A percentile compares a stretch with the other conserved stretches of the same genome.
phyloP scores from a whole-genome alignment of 139 green algal genomes.

The Nannochloris sp. region DNA sequence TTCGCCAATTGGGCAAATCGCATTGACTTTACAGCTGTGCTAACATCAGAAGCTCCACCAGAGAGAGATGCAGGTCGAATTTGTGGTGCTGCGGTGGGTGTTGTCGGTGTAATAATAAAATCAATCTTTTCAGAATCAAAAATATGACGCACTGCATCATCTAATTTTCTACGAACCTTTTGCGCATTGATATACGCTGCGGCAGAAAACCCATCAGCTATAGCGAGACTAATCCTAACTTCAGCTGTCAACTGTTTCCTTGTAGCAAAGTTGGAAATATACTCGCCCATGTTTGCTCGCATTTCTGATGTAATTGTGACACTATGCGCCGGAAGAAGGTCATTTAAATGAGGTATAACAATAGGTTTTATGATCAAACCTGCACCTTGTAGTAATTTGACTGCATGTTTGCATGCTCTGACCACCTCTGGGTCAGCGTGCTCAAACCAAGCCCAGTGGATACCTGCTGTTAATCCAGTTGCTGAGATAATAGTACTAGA shows the following conservation, averaged over 20 bases:
- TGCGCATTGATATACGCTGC: conserved; percentile 24
- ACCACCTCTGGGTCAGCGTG: conserved; percentile 51
- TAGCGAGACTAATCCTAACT: conserved; percentile 33
- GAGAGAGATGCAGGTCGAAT: conserved; percentile 29
- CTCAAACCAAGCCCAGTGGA: conserved; percentile 56
- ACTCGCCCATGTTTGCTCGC: conserved; percentile 9
- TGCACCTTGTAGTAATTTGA: conserved; percentile 22
- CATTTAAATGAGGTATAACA: conserved; percentile 60
- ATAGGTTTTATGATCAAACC: conserved; percentile 39
- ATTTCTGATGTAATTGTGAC: conserved; percentile 48
- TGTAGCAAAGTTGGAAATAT: not conserved
- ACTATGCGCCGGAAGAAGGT: conserved; percentile 48
- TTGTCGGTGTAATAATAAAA: conserved; percentile 53
- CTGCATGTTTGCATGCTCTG: conserved; percentile 21
- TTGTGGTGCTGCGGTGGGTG: conserved; percentile 36
- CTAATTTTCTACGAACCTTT: conserved; percentile 42
- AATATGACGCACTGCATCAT: conserved; percentile 32
- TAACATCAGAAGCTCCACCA: conserved; percentile 34
- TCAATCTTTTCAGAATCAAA: conserved; percentile 48
- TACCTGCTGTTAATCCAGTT: conserved; percentile 29
- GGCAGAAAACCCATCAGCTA: not conserved
- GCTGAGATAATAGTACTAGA: not conserved
- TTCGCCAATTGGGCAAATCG: conserved; percentile 51
- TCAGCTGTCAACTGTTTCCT: conserved; percentile 46
- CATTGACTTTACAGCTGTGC: conserved; percentile 40